A percentile compares a stretch with the other conserved stretches of the same genome.
phyloP scores from a whole-genome alignment of 2,329 filamentous ascomycete genomes.

The Diplodia mutila region DNA sequence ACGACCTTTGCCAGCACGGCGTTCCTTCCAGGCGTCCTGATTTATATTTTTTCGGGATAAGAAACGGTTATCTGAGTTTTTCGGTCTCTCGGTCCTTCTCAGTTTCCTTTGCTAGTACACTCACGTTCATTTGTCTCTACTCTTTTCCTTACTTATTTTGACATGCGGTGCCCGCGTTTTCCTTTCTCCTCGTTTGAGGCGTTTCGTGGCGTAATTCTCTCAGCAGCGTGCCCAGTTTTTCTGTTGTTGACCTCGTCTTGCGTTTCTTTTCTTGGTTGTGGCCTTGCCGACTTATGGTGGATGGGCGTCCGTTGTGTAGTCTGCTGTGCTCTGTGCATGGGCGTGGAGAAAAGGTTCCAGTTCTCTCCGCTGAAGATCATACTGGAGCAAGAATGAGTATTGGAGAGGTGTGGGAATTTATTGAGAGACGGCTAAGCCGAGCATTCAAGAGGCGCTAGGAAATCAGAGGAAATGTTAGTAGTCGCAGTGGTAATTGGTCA shows the following conservation, averaged over 20 bases:
- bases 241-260: neutral
- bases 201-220: neutral
- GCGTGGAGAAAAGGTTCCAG: neutral
- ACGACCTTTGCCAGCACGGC: neutral
- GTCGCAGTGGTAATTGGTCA: slow-evolving; percentile 10
- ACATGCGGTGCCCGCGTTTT: neutral
- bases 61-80: neutral
- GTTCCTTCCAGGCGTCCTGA: slow-evolving; percentile 16
- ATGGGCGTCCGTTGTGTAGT: neutral
- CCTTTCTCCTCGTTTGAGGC: neutral
- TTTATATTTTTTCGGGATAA: neutral
- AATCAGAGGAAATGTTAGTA: slow-evolving; percentile 7
- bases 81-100: neutral
- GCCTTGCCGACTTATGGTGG: neutral
- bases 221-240: neutral
- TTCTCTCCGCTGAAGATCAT: neutral
- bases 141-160: neutral
- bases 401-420: neutral
- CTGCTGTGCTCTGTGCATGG: neutral
- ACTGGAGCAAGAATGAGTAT: neutral
- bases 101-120: neutral
- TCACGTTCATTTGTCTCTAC: neutral
- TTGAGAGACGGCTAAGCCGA: neutral
- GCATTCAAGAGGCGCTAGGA: neutral
- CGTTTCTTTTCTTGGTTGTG: neutral